These are phyloP conservation scores for sorghum (Sorghum bicolor) DNA, from an alignment of 176 grass and related monocot genomes.

Conservation along the genomic window Sorghum_bicolor_NCBIv3 NC_012872.2:72723501-72724000, in stretches of 20 bases:
- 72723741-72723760: not conserved
- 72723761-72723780: conserved; percentile 5
- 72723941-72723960: conserved; percentile 40
- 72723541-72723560: conserved; percentile 63
- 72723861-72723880: conserved; percentile 10
- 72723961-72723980: conserved; percentile 59
- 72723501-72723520: conserved; percentile 65
- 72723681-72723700: conserved; percentile 12
- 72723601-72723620: conserved; percentile 82
- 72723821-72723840: conserved; percentile 9
- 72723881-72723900: conserved; percentile 5
- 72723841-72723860: not conserved
- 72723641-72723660: not conserved
- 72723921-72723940: conserved; percentile 12
- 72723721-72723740: conserved; percentile 26
- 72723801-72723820: not conserved
- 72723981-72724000: conserved; percentile 64
- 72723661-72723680: conserved; percentile 6
- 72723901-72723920: conserved; percentile 8
- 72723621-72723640: conserved; percentile 31
- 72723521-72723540: conserved; percentile 35
- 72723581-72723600: conserved; percentile 42
- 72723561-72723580: conserved; percentile 54
- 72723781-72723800: not conserved
- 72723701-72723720: conserved; percentile 1